Evolutionary conservation across 441 rosid genomes (phyloP).

Genomic region (Kokia cookei): DNA sequence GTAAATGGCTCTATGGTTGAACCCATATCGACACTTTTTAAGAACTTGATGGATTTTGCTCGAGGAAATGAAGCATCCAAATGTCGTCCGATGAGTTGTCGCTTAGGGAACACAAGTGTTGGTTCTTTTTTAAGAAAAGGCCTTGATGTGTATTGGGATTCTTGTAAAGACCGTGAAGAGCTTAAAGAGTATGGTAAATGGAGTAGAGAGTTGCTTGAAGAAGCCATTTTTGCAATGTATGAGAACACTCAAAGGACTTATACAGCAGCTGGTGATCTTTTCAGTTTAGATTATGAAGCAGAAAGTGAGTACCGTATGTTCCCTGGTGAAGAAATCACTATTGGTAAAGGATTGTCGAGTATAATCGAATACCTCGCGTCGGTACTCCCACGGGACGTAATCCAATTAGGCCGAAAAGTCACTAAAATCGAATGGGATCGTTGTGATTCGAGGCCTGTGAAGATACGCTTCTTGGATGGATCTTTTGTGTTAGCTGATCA

Average conservation of each 20-base stretch:
- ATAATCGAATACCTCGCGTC: slow-evolving; percentile 68
- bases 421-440: slow-evolving; percentile 68
- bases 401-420: slow-evolving; percentile 63
- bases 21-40: slow-evolving; percentile 55
- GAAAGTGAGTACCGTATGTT: slow-evolving; percentile 90
- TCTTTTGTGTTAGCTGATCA: slow-evolving; percentile 77
- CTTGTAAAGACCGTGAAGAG: slow-evolving; percentile 20
- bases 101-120: slow-evolving; percentile 34
- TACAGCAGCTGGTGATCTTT: slow-evolving; percentile 81
- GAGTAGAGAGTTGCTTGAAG: slow-evolving; percentile 52
- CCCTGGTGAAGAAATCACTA: slow-evolving; percentile 93
- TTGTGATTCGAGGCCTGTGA: slow-evolving; percentile 38
- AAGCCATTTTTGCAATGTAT: slow-evolving; percentile 65
- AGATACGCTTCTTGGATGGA: slow-evolving; percentile 78
- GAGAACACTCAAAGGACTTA: slow-evolving; percentile 81
- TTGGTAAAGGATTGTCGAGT: slow-evolving; percentile 77
- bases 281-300: slow-evolving; percentile 61
- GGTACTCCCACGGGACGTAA: slow-evolving; percentile 59
- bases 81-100: slow-evolving; percentile 15
- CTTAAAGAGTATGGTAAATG: slow-evolving; percentile 34
- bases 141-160: slow-evolving; percentile 55
- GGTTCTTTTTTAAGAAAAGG: slow-evolving; percentile 68
- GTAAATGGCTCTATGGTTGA: slow-evolving; percentile 40
- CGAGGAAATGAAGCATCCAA: slow-evolving; percentile 34
- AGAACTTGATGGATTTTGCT: slow-evolving; percentile 70